Conservation (phyloP, 768 basidiomycete species). For the Erythrobasidium yunnanense region DNA sequence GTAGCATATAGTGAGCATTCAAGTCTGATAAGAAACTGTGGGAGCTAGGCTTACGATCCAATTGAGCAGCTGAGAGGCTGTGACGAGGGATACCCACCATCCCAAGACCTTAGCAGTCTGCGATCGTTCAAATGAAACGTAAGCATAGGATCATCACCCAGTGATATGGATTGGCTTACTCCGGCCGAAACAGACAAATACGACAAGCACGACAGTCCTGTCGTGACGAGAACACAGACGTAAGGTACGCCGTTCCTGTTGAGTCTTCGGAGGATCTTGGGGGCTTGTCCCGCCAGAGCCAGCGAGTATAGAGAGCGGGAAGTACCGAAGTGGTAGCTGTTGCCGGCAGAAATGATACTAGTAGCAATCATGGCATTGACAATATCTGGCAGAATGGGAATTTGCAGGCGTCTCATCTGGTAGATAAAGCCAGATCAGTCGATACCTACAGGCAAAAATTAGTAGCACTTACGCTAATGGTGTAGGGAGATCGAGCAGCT, state of each 20-base stretch:
- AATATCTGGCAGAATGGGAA: constrained; percentile 31
- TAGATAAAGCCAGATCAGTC: neutral
- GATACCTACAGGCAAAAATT: neutral
- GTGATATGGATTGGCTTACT: neutral
- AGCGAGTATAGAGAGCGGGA: constrained; percentile 40
- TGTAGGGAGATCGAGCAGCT: constrained; percentile 50
- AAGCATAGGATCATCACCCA: too few relatives aligned
- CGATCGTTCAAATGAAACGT: too few relatives aligned
- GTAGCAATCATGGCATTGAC: constrained; percentile 27
- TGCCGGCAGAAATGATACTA: constrained; percentile 36
- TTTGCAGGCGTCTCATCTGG: constrained; percentile 35
- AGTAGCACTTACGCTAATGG: constrained; percentile 53
- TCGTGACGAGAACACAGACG: constrained; percentile 35
- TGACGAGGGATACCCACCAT: constrained; percentile 38
- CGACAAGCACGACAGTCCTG: constrained; percentile 30
- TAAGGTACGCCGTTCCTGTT: constrained; percentile 40
- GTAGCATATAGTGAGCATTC: neutral
- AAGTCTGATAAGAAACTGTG: neutral
- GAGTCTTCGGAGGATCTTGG: constrained; percentile 36
- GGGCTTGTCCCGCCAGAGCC: constrained; percentile 39
- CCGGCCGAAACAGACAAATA: constrained; percentile 37
- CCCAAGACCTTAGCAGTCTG: constrained; percentile 35
- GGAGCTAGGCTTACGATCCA: constrained; percentile 28
- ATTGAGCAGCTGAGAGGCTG: constrained; percentile 34
- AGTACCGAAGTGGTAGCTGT: constrained; percentile 37